Base-by-base conservation (phyloP, 169 alveolate species). In the Plasmodium gaboni region DNA sequence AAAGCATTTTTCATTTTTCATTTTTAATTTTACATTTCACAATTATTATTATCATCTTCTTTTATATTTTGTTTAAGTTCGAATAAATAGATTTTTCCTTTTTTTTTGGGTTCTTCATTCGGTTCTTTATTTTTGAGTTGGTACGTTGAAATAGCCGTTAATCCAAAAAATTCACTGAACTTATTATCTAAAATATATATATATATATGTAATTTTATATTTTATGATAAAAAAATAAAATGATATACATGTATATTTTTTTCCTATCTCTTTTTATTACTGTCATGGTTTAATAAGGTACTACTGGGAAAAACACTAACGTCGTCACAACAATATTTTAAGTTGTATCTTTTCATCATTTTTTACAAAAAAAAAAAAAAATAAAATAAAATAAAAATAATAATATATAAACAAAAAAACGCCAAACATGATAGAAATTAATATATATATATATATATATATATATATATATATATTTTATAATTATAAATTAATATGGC, bases 321-420 rank as follows among this genome's bases (percentile, higher is more conserved):
- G 48, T 80, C 90, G 46, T 80, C 90, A 57, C 90, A 80, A 57
- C 90, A 80, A 19, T 80, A 80, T 71, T 80, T 80, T 73, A 80
- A 28, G 69, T 80, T 80, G 51, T 80, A 80, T 44, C 69, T 53
- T 67, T 67, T 65, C 90, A 80, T 80, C n/a, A 55, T 8, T 17
- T 73, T 24, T 55, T 46, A 38, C 48, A 61, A 61, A 15, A 13
- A 12, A 73, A 73, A 22, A 72, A 72, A 72, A 57, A 60, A 72
- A 72, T n/a, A n/a, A n/a, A n/a, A n/a, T n/a, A 72, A 10, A 61
- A 73, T 28, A 32, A 61, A 55, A 5, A 32, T 1, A 4, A 32
- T 32, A 32, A 32, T 5, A 32, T 32, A 5, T 32, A 32, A 32
- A 32, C 44, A 32, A 32, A 32, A 32, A 32, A 32, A 32, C 9